Evolutionary conservation across 1,284 basidiomycete species (phyloP).

Genomic region (Puccinia sorghi): DNA sequence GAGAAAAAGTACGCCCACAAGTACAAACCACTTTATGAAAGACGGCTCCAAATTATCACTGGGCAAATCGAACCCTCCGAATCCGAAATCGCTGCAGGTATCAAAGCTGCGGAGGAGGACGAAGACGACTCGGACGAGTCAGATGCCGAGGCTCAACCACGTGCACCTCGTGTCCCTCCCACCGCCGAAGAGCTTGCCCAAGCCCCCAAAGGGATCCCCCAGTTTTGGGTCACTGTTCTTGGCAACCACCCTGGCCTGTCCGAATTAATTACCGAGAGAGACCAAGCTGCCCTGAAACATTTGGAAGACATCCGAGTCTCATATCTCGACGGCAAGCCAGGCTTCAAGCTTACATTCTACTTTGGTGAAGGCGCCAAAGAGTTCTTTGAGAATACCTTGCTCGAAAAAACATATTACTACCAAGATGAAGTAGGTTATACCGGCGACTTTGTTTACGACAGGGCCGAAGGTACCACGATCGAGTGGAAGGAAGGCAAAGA

Average conservation of each 20-base stretch:
- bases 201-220: conserved; percentile 40
- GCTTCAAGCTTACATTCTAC: conserved; percentile 47
- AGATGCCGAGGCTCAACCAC: conserved; percentile 17
- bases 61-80: conserved; percentile 43
- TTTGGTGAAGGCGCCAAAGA: conserved; percentile 47
- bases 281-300: conserved; percentile 47
- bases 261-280: conserved; percentile 49
- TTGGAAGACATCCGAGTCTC: conserved; percentile 46
- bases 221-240: conserved; percentile 48
- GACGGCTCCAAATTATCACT: conserved; percentile 38
- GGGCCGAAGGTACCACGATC: conserved; percentile 47
- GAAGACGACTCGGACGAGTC: conserved; percentile 37
- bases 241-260: conserved; percentile 46
- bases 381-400: conserved; percentile 44
- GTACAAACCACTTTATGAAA: conserved; percentile 44
- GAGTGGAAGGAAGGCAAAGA: conserved; percentile 49
- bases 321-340: conserved; percentile 47
- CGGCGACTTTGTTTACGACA: conserved; percentile 50
- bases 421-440: conserved; percentile 48
- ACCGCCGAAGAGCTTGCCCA: conserved; percentile 46
- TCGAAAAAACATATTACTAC: conserved; percentile 50
- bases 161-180: conserved; percentile 17
- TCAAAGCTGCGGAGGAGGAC: conserved; percentile 47
- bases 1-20: conserved; percentile 49
- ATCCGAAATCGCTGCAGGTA: conserved; percentile 41